A percentile compares a stretch with the other conserved stretches of the same genome.
phyloP scores from a whole-genome alignment of 371 early-diverging fungal species.

The Rhizopus sp. region DNA sequence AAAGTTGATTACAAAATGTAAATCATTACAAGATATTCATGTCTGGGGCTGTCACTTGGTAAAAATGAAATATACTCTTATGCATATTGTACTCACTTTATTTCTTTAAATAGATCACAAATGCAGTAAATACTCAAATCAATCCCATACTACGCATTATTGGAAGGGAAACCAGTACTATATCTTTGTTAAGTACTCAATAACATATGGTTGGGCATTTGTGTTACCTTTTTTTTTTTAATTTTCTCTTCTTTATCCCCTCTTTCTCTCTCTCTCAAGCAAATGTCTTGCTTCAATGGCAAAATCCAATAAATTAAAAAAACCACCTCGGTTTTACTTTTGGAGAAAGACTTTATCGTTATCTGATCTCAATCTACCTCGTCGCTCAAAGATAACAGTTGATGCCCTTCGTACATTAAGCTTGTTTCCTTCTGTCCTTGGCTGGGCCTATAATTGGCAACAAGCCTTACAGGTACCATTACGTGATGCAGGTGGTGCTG shows the following conservation, averaged over 20 bases:
- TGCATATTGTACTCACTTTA: constrained; percentile 4
- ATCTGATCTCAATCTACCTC: constrained; percentile 49
- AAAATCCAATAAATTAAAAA: constrained; percentile 13
- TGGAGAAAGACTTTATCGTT: constrained; percentile 32
- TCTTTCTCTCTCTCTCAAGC: background rate
- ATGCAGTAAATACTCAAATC: background rate
- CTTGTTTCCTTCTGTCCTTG: constrained; percentile 56
- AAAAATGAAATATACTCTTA: background rate
- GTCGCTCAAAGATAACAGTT: constrained; percentile 40
- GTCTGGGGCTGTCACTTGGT: constrained; percentile 75
- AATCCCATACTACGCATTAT: constrained; percentile 1
- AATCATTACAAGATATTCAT: constrained; percentile 44
- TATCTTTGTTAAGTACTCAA: too few species aligned
- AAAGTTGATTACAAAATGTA: constrained; percentile 47
- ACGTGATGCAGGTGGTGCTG: constrained; percentile 56
- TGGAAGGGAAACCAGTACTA: constrained; percentile 13
- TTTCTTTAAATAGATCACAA: constrained; percentile 4
- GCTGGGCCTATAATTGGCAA: constrained; percentile 45
- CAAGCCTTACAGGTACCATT: constrained; percentile 44
- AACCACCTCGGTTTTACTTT: constrained; percentile 29
- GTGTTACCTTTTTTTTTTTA: background rate
- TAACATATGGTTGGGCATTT: too few species aligned
- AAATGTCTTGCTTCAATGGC: constrained; percentile 5
- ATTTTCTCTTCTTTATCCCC: background rate
- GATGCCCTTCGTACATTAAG: constrained; percentile 49